Conservation (phyloP, 352 stramenopile genomes). For the Pythium periplocum region DNA sequence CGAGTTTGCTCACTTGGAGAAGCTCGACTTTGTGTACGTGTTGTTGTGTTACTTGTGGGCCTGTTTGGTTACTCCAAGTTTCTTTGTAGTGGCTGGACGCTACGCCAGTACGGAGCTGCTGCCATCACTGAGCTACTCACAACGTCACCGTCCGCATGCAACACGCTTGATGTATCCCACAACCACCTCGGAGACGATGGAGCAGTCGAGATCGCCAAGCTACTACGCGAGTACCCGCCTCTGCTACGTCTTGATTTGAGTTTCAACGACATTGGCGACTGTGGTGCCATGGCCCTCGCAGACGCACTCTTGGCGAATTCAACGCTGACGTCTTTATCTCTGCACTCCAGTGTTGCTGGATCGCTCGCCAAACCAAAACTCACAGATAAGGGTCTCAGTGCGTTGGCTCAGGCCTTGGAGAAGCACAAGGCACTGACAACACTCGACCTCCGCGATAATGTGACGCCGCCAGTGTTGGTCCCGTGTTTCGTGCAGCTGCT, state of each 20-base stretch:
- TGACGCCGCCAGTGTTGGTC: conserved; percentile 24
- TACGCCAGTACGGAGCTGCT: conserved; percentile 45
- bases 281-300: conserved; percentile 31
- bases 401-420: conserved; percentile 29
- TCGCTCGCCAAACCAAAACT: conserved; percentile 27
- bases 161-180: conserved; percentile 36
- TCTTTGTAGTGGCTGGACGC: conserved; percentile 21
- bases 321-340: conserved; percentile 35
- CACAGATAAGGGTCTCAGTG: conserved; percentile 33
- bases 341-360: conserved; percentile 40
- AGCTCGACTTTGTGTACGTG: conserved; percentile 32
- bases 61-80: not conserved
- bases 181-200: conserved; percentile 59
- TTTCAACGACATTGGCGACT: conserved; percentile 69
- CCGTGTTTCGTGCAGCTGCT: conserved; percentile 35
- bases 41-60: not conserved
- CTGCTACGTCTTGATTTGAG: conserved; percentile 57
- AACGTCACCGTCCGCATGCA: conserved; percentile 18
- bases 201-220: conserved; percentile 30
- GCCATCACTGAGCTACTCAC: conserved; percentile 36
- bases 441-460: conserved; percentile 52
- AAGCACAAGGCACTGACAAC: conserved; percentile 27
- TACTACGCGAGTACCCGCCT: conserved; percentile 26
- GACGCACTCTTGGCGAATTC: conserved; percentile 37
- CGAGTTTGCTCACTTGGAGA: conserved; percentile 29